Evolutionary conservation across 208 protist genomes (phyloP), one percentile per base, ranked within the genome.

Genomic region (Leishmania major): DNA sequence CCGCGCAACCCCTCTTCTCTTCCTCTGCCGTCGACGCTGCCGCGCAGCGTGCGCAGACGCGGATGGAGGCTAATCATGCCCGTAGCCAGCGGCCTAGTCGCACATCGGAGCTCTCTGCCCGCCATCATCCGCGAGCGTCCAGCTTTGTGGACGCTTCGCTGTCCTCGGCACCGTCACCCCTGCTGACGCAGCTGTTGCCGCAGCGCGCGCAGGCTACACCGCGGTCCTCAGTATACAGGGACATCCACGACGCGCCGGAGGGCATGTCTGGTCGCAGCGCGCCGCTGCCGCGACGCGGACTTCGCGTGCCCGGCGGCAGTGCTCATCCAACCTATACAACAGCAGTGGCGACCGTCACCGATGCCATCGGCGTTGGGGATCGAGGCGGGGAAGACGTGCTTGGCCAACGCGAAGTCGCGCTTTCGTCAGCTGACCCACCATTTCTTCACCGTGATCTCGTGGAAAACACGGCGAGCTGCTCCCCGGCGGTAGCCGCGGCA

Each of bases 221-320:
- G 55, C 74, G 51, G 15, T 7, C 74, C 49, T 78, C 74, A 15
- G 57, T 78, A 2, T 51, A 78, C 37, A 43, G 11, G 37, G 74
- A 78, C 55, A 60, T 78, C 4, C 59, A 67, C 57, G 7, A 10
- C 5, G n/a, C 74, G n/a, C 74, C 74, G 31, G 74, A 67, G 74
- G 49, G 40, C 15, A 40, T 78, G 31, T 53, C 74, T 17, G 51
- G 49, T 17, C 74, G 74, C 22, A 2, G 57, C 15, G 51, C 37
- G 55, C 49, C 11, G 25, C 49, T 57, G 57, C 13, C 57, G n/a
- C 53, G 74, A 78, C 49, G 74, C 49, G 11, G 70, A 40, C 67
- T 47, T 73, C 37, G 37, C 60, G 28, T 10, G 60, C 15, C 60
- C 22, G 6, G 60, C 60, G 60, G 6, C 7, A 66, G 60, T 35